Percentiles rank a stretch among this genome's conserved stretches.
Conservation (phyloP, 1,284 basidiomycete species). For the Cutaneotrichosporon arboriforme region DNA sequence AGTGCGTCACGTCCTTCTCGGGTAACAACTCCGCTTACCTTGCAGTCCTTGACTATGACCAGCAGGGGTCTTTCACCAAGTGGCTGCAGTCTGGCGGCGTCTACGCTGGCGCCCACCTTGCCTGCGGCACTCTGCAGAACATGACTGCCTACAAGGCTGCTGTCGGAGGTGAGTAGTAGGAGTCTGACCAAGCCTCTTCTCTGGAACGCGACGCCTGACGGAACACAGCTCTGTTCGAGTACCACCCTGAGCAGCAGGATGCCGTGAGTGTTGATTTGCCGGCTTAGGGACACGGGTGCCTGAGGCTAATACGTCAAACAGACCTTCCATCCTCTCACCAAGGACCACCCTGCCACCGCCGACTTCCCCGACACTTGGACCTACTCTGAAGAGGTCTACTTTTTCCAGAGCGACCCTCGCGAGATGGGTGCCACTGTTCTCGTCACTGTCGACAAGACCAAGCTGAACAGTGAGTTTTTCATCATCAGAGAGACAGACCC, state of each 20-base stretch:
- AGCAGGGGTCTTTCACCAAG: slow-evolving; percentile 59
- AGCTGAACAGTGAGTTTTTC: slow-evolving; percentile 55
- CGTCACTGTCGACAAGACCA: slow-evolving; percentile 63
- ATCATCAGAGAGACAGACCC: no score
- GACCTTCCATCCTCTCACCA: slow-evolving; percentile 60
- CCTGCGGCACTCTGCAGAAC: slow-evolving; percentile 63
- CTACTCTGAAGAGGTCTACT: slow-evolving; percentile 55
- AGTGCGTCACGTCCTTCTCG: slow-evolving; percentile 41
- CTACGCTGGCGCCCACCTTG: slow-evolving; percentile 51
- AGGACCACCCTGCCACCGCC: slow-evolving; percentile 61
- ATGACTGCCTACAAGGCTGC: slow-evolving; percentile 59
- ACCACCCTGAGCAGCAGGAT: slow-evolving; percentile 61
- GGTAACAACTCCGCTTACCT: neutral
- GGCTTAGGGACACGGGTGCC: neutral
- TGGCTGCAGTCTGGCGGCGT: slow-evolving; percentile 57
- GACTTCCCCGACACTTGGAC: slow-evolving; percentile 62
- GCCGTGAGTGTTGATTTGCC: slow-evolving; percentile 30
- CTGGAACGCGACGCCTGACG: neutral
- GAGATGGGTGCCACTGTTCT: slow-evolving; percentile 60
- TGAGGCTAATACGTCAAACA: slow-evolving; percentile 49
- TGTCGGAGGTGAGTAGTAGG: slow-evolving; percentile 46
- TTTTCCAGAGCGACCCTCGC: slow-evolving; percentile 71
- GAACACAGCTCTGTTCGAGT: slow-evolving; percentile 60
- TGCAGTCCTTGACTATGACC: slow-evolving; percentile 59
- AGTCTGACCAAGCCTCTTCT: neutral